Base-by-base conservation (phyloP, 2,329 filamentous ascomycete genomes). In the Xylaria sp. region DNA sequence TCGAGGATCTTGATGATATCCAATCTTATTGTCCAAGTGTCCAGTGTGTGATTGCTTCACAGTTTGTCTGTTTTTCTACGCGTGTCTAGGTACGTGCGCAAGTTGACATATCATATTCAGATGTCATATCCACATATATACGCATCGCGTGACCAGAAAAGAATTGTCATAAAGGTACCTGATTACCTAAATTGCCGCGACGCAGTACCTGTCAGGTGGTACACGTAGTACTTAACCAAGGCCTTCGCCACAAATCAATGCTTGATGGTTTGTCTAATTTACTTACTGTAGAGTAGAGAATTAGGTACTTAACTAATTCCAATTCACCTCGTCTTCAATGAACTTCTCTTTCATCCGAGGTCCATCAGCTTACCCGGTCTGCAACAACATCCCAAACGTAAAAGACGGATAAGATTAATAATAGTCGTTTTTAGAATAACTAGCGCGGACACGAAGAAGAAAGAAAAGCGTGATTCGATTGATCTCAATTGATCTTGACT, bases 141-240 rank as follows among this genome's bases (percentile, higher is more conserved):
- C 13, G 20, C 23, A 66, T 56, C 40, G 33, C 36, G 64, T 66
- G 58, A 58, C 58, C 51, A n/a, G 17, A 49, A 53, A 46, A 7
- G 7, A 48, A 23, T 10, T 48, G 9, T 13, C 23, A 48, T 11
- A 23, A 53, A 53, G 31, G 33, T 23, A 28, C 17, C 15, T 20
- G 33, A 64, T 48, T 48, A 57, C 42, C 26, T 49, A 57, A 54
- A 20, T 4, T 10, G 36, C 26, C 49, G 54, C 42, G 20, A 58
- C 36, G 42, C 11, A 58, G 20, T 40, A 57, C 51, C 28, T 33
- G 28, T 66, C 58, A 66, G 58, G 64, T 58, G 58, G 58, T 51
- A 60, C 51, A 49, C 38, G 15, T 9, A 23, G 23, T 23, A 23
- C 23, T 23, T 23, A 7, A 44, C 26, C 5, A 13, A 28, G 28